A percentile compares a stretch with the other conserved stretches of the same genome.
These are phyloP conservation scores for Sambucus nigra DNA, from an alignment of 129 eudicot species.

Conservation along the genomic window DNA sequence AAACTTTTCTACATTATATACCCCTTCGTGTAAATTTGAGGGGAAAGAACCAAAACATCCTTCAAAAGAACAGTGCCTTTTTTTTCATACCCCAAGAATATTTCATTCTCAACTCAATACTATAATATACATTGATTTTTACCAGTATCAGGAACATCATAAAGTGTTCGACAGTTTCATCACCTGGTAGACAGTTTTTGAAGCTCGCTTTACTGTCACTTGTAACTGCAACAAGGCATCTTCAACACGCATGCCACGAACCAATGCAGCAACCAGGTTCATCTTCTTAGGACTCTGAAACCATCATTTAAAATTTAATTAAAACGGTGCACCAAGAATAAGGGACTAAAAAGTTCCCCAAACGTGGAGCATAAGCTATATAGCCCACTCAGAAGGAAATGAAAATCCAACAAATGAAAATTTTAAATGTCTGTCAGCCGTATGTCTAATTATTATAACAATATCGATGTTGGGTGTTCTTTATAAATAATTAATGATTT, in stretches of 20 bases:
- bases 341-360: neutral
- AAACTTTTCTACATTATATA: neutral
- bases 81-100: neutral
- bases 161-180: neutral
- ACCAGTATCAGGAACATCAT: neutral
- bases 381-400: too few species aligned
- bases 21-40: neutral
- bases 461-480: neutral
- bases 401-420: neutral
- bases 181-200: constrained; percentile 96
- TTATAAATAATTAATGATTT: too few species aligned
- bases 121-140: neutral
- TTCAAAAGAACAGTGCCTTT: constrained; percentile 1
- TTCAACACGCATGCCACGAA: constrained; percentile 95
- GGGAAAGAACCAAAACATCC: neutral
- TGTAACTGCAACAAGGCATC: constrained; percentile 96
- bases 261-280: constrained; percentile 79
- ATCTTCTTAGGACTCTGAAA: constrained; percentile 91
- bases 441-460: neutral
- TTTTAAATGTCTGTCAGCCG: neutral
- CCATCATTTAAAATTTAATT: neutral
- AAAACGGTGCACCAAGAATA: neutral
- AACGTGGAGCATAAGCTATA: too few species aligned
- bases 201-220: constrained; percentile 81
- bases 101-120: neutral